Base-by-base conservation (phyloP, 108 stramenopile genomes). In the Skeletonema tropicum region DNA sequence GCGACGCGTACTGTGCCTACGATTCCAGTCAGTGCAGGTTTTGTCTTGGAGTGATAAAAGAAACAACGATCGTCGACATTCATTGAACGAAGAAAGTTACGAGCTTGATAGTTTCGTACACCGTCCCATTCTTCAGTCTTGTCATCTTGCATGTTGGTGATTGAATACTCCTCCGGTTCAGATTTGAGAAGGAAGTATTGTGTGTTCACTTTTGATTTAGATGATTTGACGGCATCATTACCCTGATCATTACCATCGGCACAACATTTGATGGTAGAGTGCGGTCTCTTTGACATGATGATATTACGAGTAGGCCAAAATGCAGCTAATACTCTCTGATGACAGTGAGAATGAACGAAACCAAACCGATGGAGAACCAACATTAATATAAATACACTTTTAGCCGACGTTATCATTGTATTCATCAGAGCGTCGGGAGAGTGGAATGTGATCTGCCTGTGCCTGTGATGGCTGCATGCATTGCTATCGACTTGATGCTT, bases 41-140 rank as follows among this genome's bases (percentile, higher is more conserved):
- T 67, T 36, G 77, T 42, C 57, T 82, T 79, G 26, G 77, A 80
- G 61, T 87, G 87, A 71, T 87, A 87, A 58, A 87, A 87, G 63
- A 84, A 87, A 19, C 71, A 76, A 41, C 70, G 70, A 52, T 85
- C 87, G 3, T 74, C 84, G 2, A 70, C 64, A 2, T 73, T 71
- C 87, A 88, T 88, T 39, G 73, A 68, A 23, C 79, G 74, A 23
- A 88, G 58, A 36, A 52, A 35, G 59, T 88, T 88, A 0, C 84
- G 87, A 25, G 87, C 87, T 74, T 82, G 74, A 71, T 76, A 88
- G 60, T 83, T 88, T 14, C 87, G 77, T 29, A 88, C 75, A 11
- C 87, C 87, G 58, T 79, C 74, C 87, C 84, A 88, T 62, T 88
- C 87, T 45, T 85, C 75, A 31, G 58, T 64, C 15, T 52, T 41